Base-by-base conservation (phyloP, 164 flowering plant genomes). In the Kingdonia uniflora region DNA sequence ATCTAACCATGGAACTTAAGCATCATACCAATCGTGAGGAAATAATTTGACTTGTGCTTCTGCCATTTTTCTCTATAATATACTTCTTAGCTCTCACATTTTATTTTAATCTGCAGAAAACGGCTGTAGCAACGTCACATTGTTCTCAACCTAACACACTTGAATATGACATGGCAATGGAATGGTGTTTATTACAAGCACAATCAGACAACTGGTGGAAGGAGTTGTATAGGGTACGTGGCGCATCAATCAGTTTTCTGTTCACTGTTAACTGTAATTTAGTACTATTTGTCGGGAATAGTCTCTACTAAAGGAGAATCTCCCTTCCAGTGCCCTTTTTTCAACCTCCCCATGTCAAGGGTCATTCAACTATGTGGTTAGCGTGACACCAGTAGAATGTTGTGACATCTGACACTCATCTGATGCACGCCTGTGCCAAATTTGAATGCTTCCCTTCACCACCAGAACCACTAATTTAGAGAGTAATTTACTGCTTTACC, bases 101-200 rank as follows among this genome's bases (percentile, higher is more conserved):
- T 60, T 33, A 11, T 8, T 66, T 43, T 50, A 22, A 24, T 48
- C 35, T 29, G 35, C 61, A 87, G 92, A 79, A 56, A 61, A 73
- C 65, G 29, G 92, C 85, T 23, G 77, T 82, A 19, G 77, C 96
- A 5, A 84, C 96, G 41, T 79, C 89, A 42, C 96, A 87, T 62
- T 76, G 72, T 61, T 75, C 95, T 52, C 95, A 87, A 61, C 76
- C 85, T 14, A 84, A 85, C 70, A 80, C 85, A 46, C 24, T 78
- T 48, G 94, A 82, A 55, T 82, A 75, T 71, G 90, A 77, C 19
- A 73, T 85, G 85, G 88, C 90, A n/a, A 62, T 81, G 75, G 82
- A 74, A 15, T 88, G 90, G 91, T 56, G 75, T 56, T 66, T 81
- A 45, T 69, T 69, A 35, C 85, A 77, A 51, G 63, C 68, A 52